Evolutionary conservation across 169 alveolate species (phyloP), one percentile per base, ranked within the genome.

Genomic region (Plasmodium vivax): DNA sequence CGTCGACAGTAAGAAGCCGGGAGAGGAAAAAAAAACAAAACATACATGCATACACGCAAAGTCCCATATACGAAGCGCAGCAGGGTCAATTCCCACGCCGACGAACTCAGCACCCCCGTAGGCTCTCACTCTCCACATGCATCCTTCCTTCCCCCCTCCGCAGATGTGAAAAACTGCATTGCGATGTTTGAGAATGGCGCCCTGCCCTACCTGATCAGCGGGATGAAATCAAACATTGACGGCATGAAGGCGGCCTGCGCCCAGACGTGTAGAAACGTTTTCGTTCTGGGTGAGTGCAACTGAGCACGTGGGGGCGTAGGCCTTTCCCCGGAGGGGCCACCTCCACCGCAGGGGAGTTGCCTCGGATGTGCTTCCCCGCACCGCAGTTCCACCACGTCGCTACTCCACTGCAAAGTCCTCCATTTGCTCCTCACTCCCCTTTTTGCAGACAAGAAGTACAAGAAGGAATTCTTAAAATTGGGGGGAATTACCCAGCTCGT

Each of bases 171-270:
- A 84, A 97, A 97, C 88, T 97, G 98, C 80, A 95, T 93, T 10
- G 97, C 96, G 79, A 98, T 98, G 98, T 97, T 95, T 95, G 96
- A 97, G 12, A 96, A 97, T 51, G 99, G 98, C 1, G 98, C 98
- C 19, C 56, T 98, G 68, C 98, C 98, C 74, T 92, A 95, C 71
- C 72, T 98, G 92, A 96, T 98, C 56, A 96, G 96, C 43, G 98
- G 98, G 68, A 97, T 97, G 98, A 96, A 96, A 27, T 96, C 98
- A 38, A 94, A 92, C 32, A 96, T 97, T 68, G 98, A 96, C 72
- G 99, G 98, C 19, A 95, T 97, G 96, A 93, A 99, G 56, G 99
- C 99, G 4, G 99, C 99, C 7, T 97, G 98, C 23, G 99, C 99
- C 2, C 98, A 97, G 77, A 98, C 98, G 1, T 97, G 98, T 56